These are phyloP conservation scores for Aureobasidium subglaciale DNA, from an alignment of 2,329 filamentous ascomycete genomes.

Conservation along the genomic window DNA sequence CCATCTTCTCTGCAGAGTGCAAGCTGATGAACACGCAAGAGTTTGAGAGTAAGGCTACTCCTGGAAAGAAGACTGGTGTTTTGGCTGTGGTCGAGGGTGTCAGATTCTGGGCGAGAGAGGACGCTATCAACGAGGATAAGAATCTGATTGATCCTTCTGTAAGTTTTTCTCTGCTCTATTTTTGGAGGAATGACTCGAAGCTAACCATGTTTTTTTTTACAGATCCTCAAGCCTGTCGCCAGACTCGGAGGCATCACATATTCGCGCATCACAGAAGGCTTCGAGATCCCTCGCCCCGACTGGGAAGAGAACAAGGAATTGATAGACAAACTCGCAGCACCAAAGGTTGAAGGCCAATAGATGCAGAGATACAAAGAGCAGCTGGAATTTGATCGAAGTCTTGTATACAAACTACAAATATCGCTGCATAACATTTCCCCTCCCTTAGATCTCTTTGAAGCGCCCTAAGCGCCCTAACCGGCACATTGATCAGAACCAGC, in stretches of 20 bases:
- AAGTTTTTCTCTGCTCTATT: conserved; percentile 26
- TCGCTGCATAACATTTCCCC: too few species aligned
- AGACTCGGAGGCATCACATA: conserved; percentile 85
- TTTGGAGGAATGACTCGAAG: neutral
- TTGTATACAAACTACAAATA: too few species aligned
- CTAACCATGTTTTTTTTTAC: conserved; percentile 13
- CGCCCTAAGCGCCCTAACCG: too few species aligned
- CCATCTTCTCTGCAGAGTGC: conserved; percentile 75
- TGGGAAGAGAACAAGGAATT: conserved; percentile 45
- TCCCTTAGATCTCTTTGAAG: too few species aligned
- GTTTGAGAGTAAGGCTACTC: conserved; percentile 64
- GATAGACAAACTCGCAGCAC: conserved; percentile 45
- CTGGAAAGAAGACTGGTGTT: conserved; percentile 68
- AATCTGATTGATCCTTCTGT: conserved; percentile 66
- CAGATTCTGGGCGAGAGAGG: conserved; percentile 82
- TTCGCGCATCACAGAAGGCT: conserved; percentile 58
- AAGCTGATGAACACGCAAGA: conserved; percentile 67
- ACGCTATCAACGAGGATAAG: conserved; percentile 72
- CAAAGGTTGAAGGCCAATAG: conserved; percentile 34
- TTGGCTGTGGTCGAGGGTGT: conserved; percentile 75
- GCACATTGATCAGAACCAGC: too few species aligned
- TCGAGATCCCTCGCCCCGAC: conserved; percentile 61
- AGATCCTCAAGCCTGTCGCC: conserved; percentile 67
- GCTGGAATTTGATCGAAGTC: too few species aligned
- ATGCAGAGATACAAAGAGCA: neutral